Base-by-base conservation (phyloP, 2,329 filamentous ascomycete species). In the Chalaropsis thielavioides region DNA sequence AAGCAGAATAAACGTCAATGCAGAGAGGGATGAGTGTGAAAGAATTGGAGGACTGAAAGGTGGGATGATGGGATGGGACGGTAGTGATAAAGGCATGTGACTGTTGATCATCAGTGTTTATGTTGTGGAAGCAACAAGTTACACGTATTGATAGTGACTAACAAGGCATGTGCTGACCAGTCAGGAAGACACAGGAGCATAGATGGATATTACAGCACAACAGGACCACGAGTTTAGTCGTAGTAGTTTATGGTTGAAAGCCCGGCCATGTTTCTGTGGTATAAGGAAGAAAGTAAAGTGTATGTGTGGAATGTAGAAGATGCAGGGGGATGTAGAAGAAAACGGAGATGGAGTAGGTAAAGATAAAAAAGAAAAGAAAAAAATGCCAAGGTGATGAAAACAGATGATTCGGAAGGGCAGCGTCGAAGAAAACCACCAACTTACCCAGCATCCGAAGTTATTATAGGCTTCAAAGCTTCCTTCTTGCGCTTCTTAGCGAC, bases 381-480 rank as follows among this genome's bases (percentile, higher is more conserved):
- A n/a, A n/a, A n/a, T 6, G 22, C n/a, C 8, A n/a, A 24, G 5
- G 6, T 2, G 46, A 49, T 2, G 22, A 49, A 22, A 1, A 49
- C 35, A 38, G 35, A 38, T 38, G 35, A 17, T 2, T 19, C 4
- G 22, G 24, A 58, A 17, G 31, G 51, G 17, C 31, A 10, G 27
- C 7, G 27, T 35, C 15, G 17, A 38, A 58, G 35, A 58, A 17
- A 46, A 35, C 27, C 15, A 10, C 19, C 31, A 56, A 59, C 62
- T 59, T 60, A 59, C 51, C 40, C 62, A 44, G 51, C 15, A 10
- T 64, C 62, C 35, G 54, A 59, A 2, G 51, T 60, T 46, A 64
- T 63, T 63, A 63, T 63, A 15, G 62, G 62, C 62, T 63, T 63
- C 27, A 63, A 19, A 19, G 43, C 62, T 56, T 63, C 62, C 62